A percentile compares a stretch with the other conserved stretches of the same genome.
These are phyloP conservation scores for Lodderomyces pseudojiufengensis DNA, from an alignment of 1,139 yeast species.

Conservation along the genomic window DNA sequence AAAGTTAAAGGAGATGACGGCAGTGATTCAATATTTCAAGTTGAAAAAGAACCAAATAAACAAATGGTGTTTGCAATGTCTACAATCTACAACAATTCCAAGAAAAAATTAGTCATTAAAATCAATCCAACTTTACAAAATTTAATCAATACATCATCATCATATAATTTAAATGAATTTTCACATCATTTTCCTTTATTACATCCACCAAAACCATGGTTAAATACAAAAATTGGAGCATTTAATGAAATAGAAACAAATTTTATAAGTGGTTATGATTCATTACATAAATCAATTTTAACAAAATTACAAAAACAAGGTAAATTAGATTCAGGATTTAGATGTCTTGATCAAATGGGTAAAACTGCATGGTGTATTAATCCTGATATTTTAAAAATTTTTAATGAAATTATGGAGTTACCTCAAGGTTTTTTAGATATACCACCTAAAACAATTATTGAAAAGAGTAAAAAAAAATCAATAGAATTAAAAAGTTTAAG, in stretches of 20 bases:
- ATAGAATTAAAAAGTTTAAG: slow-evolving; percentile 21
- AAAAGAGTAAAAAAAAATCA: slow-evolving; percentile 9
- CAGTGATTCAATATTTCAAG: neutral
- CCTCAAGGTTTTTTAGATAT: slow-evolving; percentile 28
- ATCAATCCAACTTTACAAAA: slow-evolving; percentile 1
- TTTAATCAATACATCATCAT: neutral
- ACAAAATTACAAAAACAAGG: slow-evolving; percentile 29
- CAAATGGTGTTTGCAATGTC: neutral
- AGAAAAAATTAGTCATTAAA: neutral
- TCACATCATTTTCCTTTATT: slow-evolving; percentile 33
- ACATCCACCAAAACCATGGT: slow-evolving; percentile 38
- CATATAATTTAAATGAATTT: neutral
- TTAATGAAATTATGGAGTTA: slow-evolving; percentile 20
- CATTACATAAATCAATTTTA: slow-evolving; percentile 20
- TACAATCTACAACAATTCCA: neutral
- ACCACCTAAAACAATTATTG: slow-evolving; percentile 17
- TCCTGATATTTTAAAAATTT: slow-evolving; percentile 20
- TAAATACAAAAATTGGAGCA: slow-evolving; percentile 33
- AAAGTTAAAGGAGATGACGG: neutral
- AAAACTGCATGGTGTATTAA: slow-evolving; percentile 38
- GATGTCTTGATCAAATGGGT: slow-evolving; percentile 30
- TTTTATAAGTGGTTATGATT: slow-evolving; percentile 23
- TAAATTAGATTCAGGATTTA: slow-evolving; percentile 30
- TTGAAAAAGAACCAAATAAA: neutral
- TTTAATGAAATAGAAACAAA: slow-evolving; percentile 25